These are phyloP conservation scores for Aquilaria yunnanensis DNA, from an alignment of 345 rosid genomes.

Conservation along the genomic window DNA sequence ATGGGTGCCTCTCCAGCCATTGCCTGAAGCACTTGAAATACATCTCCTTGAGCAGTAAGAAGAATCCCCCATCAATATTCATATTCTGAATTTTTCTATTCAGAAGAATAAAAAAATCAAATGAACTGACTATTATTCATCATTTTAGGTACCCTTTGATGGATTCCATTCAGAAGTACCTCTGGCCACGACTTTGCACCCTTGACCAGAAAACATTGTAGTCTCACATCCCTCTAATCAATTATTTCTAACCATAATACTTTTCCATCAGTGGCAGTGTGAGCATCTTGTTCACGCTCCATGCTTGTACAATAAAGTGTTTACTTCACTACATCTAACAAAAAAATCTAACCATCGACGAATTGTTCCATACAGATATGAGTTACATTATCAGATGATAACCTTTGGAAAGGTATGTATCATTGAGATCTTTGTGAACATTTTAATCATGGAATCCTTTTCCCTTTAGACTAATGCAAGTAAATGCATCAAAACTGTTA, in stretches of 20 bases:
- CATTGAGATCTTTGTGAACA: not conserved
- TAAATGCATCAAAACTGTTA: not conserved
- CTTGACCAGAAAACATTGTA: conserved; percentile 53
- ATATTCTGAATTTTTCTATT: not conserved
- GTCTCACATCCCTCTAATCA: conserved; percentile 3
- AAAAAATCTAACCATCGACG: not conserved
- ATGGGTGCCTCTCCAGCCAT: conserved; percentile 70
- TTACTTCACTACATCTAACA: not conserved
- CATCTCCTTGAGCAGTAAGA: conserved; percentile 55
- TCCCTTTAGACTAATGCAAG: not conserved
- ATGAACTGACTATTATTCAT: not conserved
- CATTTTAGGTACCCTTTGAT: conserved; percentile 48
- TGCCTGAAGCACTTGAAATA: conserved; percentile 45
- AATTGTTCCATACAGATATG: conserved; percentile 35
- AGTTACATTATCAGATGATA: conserved; percentile 68
- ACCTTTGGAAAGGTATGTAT: conserved; percentile 76
- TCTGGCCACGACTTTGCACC: conserved; percentile 55
- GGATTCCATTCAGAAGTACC: conserved; percentile 58
- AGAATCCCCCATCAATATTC: not conserved
- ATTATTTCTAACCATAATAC: not conserved
- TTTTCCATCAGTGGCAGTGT: not conserved
- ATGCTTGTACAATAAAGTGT: not conserved
- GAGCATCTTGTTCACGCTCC: too few species aligned
- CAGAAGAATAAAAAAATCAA: not conserved
- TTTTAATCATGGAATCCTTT: not conserved